Conservation (phyloP, 176 grass and related monocot genomes). For the Melocanna baccifera region DNA sequence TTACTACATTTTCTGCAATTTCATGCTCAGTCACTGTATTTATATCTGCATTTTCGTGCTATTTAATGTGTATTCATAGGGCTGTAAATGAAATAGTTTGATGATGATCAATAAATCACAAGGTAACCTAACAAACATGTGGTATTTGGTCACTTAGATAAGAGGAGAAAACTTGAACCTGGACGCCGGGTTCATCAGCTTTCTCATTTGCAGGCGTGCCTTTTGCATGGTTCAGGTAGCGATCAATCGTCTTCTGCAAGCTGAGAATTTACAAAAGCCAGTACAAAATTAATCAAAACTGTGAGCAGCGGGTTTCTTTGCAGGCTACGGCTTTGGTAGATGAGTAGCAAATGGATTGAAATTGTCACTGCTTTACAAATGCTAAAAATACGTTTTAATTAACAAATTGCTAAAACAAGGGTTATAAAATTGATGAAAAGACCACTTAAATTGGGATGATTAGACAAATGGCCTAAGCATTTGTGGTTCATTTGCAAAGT, state of each 20-base stretch:
- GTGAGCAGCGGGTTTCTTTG: neutral
- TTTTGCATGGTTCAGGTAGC: constrained; percentile 53
- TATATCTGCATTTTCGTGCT: neutral
- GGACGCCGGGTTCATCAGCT: constrained; percentile 7
- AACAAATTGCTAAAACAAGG: neutral
- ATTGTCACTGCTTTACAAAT: neutral
- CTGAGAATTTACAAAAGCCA: constrained; percentile 34
- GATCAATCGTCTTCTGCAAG: constrained; percentile 70
- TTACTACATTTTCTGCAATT: neutral
- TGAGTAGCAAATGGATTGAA: neutral
- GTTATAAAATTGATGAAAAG: neutral
- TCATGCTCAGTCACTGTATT: neutral
- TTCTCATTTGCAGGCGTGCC: constrained; percentile 11
- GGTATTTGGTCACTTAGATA: neutral
- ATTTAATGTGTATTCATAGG: neutral
- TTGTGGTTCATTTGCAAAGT: neutral
- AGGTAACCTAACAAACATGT: neutral
- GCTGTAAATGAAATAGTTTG: neutral
- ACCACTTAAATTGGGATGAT: neutral
- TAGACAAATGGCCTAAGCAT: neutral
- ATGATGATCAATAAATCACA: neutral
- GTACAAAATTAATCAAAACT: neutral
- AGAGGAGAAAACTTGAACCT: constrained; percentile 25
- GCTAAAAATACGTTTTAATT: neutral
- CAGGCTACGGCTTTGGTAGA: neutral